Evolutionary conservation across 495 filamentous ascomycete genomes (phyloP).

Genomic region (Penicillium nucicola): DNA sequence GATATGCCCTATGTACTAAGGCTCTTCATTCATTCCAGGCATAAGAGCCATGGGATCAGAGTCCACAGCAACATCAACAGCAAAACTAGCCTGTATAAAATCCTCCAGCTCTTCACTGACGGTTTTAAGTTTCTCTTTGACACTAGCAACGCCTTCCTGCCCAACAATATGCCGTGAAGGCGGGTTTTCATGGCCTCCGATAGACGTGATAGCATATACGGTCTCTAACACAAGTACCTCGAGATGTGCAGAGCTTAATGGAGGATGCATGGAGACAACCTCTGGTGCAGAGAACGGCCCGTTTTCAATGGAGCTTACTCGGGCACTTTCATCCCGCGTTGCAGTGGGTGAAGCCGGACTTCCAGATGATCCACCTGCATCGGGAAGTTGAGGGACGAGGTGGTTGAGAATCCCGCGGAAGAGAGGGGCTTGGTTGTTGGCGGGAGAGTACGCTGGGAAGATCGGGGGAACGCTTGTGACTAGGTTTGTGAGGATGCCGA

Average conservation of each 20-base stretch:
- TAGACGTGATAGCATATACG: slow-evolving; percentile 85
- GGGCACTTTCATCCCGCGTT: slow-evolving; percentile 21
- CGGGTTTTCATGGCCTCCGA: slow-evolving; percentile 93
- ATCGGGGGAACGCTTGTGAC: slow-evolving; percentile 78
- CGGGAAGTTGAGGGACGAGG: slow-evolving; percentile 57
- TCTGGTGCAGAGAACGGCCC: slow-evolving; percentile 46
- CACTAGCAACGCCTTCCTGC: slow-evolving; percentile 79
- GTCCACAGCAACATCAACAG: slow-evolving; percentile 67
- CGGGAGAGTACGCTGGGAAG: slow-evolving; percentile 67
- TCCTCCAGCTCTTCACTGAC: slow-evolving; percentile 95
- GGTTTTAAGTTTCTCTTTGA: slow-evolving; percentile 96
- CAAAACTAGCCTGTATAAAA: slow-evolving; percentile 84
- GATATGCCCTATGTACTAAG: not conserved
- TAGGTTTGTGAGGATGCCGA: slow-evolving; percentile 77
- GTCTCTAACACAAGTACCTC: slow-evolving; percentile 78
- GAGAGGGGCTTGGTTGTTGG: slow-evolving; percentile 72
- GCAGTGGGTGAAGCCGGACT: slow-evolving; percentile 12
- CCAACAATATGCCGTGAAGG: slow-evolving; percentile 93
- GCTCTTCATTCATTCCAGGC: slow-evolving; percentile 16
- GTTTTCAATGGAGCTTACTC: slow-evolving; percentile 34
- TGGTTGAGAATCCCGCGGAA: slow-evolving; percentile 77
- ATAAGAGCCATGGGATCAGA: slow-evolving; percentile 24
- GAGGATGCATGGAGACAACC: slow-evolving; percentile 69
- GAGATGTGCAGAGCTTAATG: slow-evolving; percentile 58
- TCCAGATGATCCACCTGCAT: slow-evolving; percentile 14